A percentile compares a stretch with the other conserved stretches of the same genome.
These are phyloP conservation scores for Ceratocystis huliohia DNA, from an alignment of 2,329 filamentous ascomycete genomes.

Conservation along the genomic window DNA sequence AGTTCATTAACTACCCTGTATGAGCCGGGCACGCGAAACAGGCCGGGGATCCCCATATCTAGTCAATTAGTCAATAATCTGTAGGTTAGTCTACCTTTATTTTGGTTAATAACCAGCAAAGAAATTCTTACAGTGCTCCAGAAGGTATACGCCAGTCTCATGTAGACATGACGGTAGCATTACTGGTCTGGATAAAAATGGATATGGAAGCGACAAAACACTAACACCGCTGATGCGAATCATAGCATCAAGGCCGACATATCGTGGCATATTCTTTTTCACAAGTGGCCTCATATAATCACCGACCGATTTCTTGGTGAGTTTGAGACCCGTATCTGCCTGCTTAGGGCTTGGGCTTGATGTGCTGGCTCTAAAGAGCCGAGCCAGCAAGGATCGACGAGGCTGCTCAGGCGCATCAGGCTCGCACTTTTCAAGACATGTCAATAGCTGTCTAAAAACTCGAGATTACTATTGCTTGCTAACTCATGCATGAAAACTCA, in stretches of 20 bases:
- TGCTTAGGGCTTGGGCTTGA: conserved; percentile 9
- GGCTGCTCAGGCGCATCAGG: conserved; percentile 20
- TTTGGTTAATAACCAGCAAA: neutral
- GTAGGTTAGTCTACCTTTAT: neutral
- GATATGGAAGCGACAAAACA: conserved; percentile 45
- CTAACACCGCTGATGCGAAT: conserved; percentile 52
- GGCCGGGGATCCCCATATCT: conserved; percentile 38
- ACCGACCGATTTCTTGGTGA: conserved; percentile 19
- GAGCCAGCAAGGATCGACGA: conserved; percentile 18
- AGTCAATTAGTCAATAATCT: neutral
- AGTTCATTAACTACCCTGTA: conserved; percentile 42
- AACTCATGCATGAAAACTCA: conserved; percentile 24
- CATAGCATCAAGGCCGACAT: conserved; percentile 42
- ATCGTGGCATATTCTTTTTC: conserved; percentile 19
- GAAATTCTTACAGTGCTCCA: conserved; percentile 40
- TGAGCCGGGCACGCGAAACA: conserved; percentile 53
- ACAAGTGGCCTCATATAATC: conserved; percentile 20
- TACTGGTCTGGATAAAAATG: conserved; percentile 45
- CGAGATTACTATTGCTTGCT: neutral
- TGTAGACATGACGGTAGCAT: conserved; percentile 53
- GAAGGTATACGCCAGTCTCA: conserved; percentile 51
- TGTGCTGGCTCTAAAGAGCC: conserved; percentile 14
- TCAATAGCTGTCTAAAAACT: conserved; percentile 15
- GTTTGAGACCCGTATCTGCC: conserved; percentile 9
- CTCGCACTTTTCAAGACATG: conserved; percentile 21